Percentiles rank a stretch among this genome's conserved stretches.
Evolutionary conservation across 805 yeast genomes (phyloP).

Genomic region (Kodamaea sagamina): DNA sequence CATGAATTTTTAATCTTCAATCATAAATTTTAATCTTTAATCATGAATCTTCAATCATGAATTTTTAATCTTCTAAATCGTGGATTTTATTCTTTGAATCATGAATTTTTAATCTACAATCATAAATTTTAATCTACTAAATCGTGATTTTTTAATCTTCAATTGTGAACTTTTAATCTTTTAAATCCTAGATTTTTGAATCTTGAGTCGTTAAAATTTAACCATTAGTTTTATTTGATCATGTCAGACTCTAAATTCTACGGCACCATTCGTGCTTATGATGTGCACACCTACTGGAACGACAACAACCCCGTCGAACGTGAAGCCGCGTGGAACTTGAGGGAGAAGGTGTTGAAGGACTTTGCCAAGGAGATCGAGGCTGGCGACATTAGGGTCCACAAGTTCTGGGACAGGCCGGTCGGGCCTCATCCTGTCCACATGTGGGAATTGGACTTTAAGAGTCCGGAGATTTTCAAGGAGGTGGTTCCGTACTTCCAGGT

Average conservation of each 20-base stretch:
- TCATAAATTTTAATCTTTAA: no score
- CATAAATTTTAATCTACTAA: no score
- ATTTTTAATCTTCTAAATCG: no score
- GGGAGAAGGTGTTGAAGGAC: slow-evolving; percentile 41
- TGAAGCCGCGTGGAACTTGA: slow-evolving; percentile 36
- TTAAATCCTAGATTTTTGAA: no score
- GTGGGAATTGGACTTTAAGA: slow-evolving; percentile 58
- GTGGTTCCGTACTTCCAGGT: slow-evolving; percentile 53
- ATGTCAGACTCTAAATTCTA: slow-evolving; percentile 10
- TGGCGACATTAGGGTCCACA: slow-evolving; percentile 45
- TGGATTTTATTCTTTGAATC: no score
- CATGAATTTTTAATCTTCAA: no score
- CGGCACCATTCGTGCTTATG: slow-evolving; percentile 41
- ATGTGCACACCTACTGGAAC: slow-evolving; percentile 57
- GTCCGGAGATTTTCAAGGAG: slow-evolving; percentile 45
- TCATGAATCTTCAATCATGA: no score
- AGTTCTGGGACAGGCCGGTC: slow-evolving; percentile 48
- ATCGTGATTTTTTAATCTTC: no score
- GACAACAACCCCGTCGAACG: slow-evolving; percentile 34
- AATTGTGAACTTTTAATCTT: background rate
- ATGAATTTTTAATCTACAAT: no score
- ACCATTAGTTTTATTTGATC: background rate
- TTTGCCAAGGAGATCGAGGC: slow-evolving; percentile 44
- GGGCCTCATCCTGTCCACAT: slow-evolving; percentile 63
- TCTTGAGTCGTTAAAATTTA: no score